Evolutionary conservation across 768 basidiomycete genomes (phyloP).

Genomic region (Phanerochaete carnosa): DNA sequence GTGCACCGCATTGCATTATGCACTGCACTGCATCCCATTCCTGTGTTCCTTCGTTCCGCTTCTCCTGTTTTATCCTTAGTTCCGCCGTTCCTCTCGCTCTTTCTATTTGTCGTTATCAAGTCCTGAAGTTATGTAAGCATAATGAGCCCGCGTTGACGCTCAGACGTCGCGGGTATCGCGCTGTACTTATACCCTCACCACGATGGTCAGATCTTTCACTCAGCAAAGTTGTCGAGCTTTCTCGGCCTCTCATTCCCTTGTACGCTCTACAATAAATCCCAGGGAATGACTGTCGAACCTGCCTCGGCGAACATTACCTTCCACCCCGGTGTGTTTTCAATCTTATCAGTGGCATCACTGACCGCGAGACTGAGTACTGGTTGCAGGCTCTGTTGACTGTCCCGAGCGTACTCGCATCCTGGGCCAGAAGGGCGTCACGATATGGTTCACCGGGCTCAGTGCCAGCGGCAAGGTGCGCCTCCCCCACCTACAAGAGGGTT

Average conservation of each 20-base stretch:
- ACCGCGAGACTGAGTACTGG: not conserved
- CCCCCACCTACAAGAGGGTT: not conserved
- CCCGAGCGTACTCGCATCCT: slow-evolving; percentile 67
- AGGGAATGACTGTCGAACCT: not conserved
- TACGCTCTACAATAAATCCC: not conserved
- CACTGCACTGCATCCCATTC: too few species aligned
- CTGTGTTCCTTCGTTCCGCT: too few species aligned
- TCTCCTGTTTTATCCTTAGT: too few species aligned
- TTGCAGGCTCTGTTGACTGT: slow-evolving; percentile 64
- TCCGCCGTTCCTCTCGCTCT: too few species aligned
- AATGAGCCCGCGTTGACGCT: too few species aligned
- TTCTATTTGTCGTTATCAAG: too few species aligned
- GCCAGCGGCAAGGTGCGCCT: slow-evolving; percentile 84
- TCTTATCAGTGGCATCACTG: not conserved
- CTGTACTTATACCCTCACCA: slow-evolving; percentile 23
- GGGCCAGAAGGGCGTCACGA: slow-evolving; percentile 81
- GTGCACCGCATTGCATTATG: too few species aligned
- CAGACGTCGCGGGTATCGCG: slow-evolving; percentile 17
- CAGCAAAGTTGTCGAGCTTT: not conserved
- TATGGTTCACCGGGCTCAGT: slow-evolving; percentile 97
- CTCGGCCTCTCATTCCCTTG: not conserved
- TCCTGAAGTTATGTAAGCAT: too few species aligned
- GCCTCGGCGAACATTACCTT: slow-evolving; percentile 56
- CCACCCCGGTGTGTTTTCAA: slow-evolving; percentile 52
- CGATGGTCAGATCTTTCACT: slow-evolving; percentile 6